Base-by-base conservation (phyloP, 768 basidiomycete species). In the Mycena belliarum region DNA sequence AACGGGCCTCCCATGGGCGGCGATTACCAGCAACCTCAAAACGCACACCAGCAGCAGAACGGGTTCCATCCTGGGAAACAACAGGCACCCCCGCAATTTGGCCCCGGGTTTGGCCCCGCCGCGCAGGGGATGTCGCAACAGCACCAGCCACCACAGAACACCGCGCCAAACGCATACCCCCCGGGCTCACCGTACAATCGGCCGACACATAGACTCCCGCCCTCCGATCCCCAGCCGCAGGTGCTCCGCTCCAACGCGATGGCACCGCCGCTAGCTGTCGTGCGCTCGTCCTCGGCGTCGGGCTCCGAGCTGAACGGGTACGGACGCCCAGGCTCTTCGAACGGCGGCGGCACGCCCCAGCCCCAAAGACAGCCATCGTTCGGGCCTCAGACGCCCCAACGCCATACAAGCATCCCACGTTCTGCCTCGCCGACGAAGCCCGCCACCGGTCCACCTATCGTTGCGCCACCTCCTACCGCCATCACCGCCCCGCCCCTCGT, bases 361-460 rank as follows among this genome's bases (percentile, higher is more conserved):
- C 54, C 21, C 24, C 58, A 53, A 23, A 49, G 52, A 32, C 41
- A 37, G 35, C 50, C 58, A 11, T 45, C 40, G 37, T 53, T 60
- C 20, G 55, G 50, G 11, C 55, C 58, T n/a, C 62, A 59, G 28
- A 20, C 51, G 4, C 58, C 58, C 10, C 55, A 56, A 33, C 62
- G 58, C 45, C 57, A 48, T 16, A 11, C 57, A 24, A 58, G 57
- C 38, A 9, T 58, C 25, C 45, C 57, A 11, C 57, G 50, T 28
- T 63, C 62, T 20, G 47, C n/a, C 23, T 63, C 62, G 15, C 62
- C 62, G 10, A 28, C 60, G n/a, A 63, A 59, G 25, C 54, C 32
- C 14, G 52, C 65, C 59, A n/a, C n/a, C n/a, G n/a, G n/a, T n/a
- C 49, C 57, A 15, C 32, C 61, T 48, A 43, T 38, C 4, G 24